Conservation (phyloP, 2,329 filamentous ascomycete species). For the Aspergillus alliaceus region DNA sequence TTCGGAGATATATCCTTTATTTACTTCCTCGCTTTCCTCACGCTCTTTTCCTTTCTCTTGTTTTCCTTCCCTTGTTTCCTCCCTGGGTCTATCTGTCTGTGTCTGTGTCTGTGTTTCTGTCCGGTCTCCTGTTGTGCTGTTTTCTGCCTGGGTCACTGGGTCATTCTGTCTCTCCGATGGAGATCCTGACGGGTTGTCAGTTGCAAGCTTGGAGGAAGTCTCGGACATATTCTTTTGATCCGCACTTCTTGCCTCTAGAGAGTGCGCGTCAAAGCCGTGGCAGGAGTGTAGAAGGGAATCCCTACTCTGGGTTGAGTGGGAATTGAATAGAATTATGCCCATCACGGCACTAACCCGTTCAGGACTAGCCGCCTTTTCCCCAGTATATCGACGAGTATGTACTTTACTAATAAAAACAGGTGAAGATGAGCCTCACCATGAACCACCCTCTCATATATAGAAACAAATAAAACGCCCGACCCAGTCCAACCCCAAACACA, state of each 20-base stretch:
- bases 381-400: neutral
- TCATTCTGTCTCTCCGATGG: neutral
- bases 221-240: conserved; percentile 16
- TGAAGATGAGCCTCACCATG: too few species aligned
- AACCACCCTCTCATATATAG: too few species aligned
- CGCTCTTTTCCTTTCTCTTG: conserved; percentile 23
- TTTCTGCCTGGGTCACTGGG: neutral
- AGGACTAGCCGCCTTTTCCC: neutral
- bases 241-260: conserved; percentile 1
- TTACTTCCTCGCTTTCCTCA: conserved; percentile 13
- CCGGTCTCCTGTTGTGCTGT: neutral
- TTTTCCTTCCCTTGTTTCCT: conserved; percentile 47
- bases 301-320: neutral
- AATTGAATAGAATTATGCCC: neutral
- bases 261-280: neutral
- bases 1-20: conserved; percentile 10
- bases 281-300: neutral
- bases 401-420: too few species aligned
- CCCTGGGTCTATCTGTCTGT: neutral
- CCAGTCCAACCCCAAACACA: too few species aligned
- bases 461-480: too few species aligned
- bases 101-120: conserved; percentile 51
- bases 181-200: conserved; percentile 6
- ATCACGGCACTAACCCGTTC: neutral
- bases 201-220: conserved; percentile 4